Conservation (phyloP, 2,329 filamentous ascomycete genomes). For the Claviceps citrina region DNA sequence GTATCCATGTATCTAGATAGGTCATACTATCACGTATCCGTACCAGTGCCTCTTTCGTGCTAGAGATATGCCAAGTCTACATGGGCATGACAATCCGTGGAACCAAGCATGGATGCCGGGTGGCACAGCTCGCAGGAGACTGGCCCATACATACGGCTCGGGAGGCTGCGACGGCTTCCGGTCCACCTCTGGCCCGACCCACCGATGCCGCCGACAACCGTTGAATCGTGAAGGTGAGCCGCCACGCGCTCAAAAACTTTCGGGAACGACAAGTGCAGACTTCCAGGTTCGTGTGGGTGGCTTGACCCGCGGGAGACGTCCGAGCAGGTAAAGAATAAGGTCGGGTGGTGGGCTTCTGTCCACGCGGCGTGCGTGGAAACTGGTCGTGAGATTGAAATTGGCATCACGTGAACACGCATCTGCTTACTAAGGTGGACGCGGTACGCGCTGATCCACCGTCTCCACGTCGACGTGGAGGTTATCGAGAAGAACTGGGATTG, state of each 20-base stretch:
- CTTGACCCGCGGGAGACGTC: too few species aligned
- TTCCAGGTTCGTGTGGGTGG: too few species aligned
- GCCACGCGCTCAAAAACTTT: too few species aligned
- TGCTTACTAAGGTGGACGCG: conserved; percentile 20
- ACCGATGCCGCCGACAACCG: conserved; percentile 16
- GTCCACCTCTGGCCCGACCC: conserved; percentile 1
- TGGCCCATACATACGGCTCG: conserved; percentile 3
- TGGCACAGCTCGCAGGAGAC: not conserved
- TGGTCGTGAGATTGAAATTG: too few species aligned
- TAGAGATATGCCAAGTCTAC: too few species aligned
- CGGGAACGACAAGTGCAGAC: too few species aligned
- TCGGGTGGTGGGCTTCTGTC: too few species aligned
- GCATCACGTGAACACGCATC: conserved; percentile 10
- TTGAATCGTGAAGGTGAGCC: not conserved
- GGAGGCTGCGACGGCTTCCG: not conserved
- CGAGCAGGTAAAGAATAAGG: too few species aligned
- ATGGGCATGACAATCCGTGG: not conserved
- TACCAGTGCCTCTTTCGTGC: too few species aligned
- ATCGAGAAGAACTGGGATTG: not conserved
- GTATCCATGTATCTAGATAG: too few species aligned
- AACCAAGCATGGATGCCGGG: not conserved
- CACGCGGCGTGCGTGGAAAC: too few species aligned
- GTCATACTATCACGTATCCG: too few species aligned
- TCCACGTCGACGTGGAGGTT: not conserved
- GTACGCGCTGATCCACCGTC: conserved; percentile 12